Percentiles rank a stretch among this genome's conserved stretches.
Conservation (phyloP, 192 early-diverging fungal genomes). For the Linnemannia zychae region DNA sequence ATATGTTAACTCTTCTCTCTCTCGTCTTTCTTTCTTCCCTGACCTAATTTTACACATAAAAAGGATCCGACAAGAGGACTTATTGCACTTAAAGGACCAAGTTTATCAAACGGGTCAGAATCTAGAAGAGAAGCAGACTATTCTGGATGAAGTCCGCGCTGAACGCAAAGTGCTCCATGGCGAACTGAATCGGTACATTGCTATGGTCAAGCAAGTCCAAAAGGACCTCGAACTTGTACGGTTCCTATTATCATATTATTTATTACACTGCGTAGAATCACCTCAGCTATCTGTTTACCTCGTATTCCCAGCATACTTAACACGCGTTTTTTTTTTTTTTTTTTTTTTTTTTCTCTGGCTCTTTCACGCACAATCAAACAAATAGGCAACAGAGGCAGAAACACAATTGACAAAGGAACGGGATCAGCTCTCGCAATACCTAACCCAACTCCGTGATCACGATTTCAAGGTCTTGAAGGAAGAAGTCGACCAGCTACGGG, state of each 20-base stretch:
- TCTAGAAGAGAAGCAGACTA: slow-evolving; percentile 40
- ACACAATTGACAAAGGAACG: slow-evolving; percentile 35
- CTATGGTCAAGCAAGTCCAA: slow-evolving; percentile 50
- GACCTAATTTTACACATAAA: background rate
- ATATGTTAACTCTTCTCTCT: too few relatives aligned
- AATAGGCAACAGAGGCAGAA: slow-evolving; percentile 38
- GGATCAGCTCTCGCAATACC: slow-evolving; percentile 42
- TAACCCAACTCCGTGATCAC: slow-evolving; percentile 27
- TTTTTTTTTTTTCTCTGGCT: too few relatives aligned
- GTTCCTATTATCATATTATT: background rate
- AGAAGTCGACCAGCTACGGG: slow-evolving; percentile 42
- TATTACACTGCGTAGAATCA: too few relatives aligned
- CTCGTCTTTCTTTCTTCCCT: too few relatives aligned
- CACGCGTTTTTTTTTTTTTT: slow-evolving; percentile 6
- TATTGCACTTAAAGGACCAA: slow-evolving; percentile 42
- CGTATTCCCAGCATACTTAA: background rate
- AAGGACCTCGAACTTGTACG: slow-evolving; percentile 48
- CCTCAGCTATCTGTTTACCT: too few relatives aligned
- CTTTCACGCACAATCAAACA: too few relatives aligned
- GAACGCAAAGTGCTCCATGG: slow-evolving; percentile 42
- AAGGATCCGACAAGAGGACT: slow-evolving; percentile 44
- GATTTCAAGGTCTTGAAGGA: slow-evolving; percentile 47
- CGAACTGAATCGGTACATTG: slow-evolving; percentile 35
- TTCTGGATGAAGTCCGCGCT: slow-evolving; percentile 35
- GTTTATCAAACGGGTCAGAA: slow-evolving; percentile 25